These are phyloP conservation scores for Daldinia childiae DNA, from an alignment of 495 filamentous ascomycete genomes.

Conservation along the genomic window DNA sequence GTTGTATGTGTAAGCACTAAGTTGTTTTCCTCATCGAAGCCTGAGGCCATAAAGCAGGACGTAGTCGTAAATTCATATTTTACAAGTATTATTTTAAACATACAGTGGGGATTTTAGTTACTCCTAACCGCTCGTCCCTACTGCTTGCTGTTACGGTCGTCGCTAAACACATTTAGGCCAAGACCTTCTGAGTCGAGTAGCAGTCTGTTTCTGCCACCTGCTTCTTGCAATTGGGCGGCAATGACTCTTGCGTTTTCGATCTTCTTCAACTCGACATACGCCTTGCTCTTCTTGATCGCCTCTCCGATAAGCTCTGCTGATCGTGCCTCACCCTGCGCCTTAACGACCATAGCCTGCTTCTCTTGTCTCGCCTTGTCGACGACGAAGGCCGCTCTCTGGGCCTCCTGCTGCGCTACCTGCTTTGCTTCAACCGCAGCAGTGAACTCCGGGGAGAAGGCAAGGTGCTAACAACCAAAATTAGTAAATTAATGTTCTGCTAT, in stretches of 20 bases:
- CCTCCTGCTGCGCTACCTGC: constrained; percentile 98
- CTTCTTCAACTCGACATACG: constrained; percentile 94
- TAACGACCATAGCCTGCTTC: constrained; percentile 98
- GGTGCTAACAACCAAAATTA: constrained; percentile 68
- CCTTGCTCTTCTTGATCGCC: constrained; percentile 98
- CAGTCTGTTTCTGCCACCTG: constrained; percentile 90
- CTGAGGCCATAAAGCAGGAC: not conserved
- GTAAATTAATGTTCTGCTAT: not conserved
- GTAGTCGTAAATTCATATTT: constrained; percentile 27
- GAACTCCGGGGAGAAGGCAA: constrained; percentile 99
- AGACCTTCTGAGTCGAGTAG: constrained; percentile 89
- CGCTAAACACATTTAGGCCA: constrained; percentile 82
- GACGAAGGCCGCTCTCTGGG: constrained; percentile 94
- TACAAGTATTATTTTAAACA: constrained; percentile 47
- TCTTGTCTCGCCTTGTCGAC: constrained; percentile 99
- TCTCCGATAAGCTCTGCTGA: constrained; percentile 98
- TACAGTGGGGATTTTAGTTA: constrained; percentile 57
- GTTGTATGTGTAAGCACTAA: not conserved
- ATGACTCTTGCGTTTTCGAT: constrained; percentile 95
- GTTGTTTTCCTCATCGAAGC: too few species aligned
- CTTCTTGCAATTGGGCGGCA: constrained; percentile 82
- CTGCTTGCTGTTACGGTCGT: constrained; percentile 60
- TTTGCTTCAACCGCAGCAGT: constrained; percentile 98
- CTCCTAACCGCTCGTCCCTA: constrained; percentile 22
- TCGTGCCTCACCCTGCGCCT: constrained; percentile 98